Evolutionary conservation across 2,329 filamentous ascomycete species (phyloP).

Genomic region (Pleomassaria siparia): DNA sequence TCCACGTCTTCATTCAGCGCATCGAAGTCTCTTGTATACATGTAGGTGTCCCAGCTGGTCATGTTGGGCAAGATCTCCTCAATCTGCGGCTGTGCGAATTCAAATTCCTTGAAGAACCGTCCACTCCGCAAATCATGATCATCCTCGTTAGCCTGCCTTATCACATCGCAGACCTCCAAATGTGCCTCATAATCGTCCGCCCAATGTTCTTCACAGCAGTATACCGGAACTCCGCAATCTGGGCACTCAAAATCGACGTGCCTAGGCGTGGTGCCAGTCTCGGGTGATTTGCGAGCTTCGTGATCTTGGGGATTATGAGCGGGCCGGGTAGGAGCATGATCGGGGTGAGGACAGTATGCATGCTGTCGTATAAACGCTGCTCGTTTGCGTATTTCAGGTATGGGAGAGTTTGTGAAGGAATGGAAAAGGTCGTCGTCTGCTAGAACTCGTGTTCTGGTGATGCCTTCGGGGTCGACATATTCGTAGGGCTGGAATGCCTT

Average conservation of each 20-base stretch:
- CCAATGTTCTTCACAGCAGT: constrained; percentile 94
- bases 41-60: constrained; percentile 97
- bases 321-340: constrained; percentile 74
- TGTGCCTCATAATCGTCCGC: constrained; percentile 94
- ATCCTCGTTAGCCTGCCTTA: constrained; percentile 94
- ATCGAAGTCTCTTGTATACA: constrained; percentile 88
- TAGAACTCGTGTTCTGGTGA: constrained; percentile 51
- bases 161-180: constrained; percentile 85
- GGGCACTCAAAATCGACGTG: constrained; percentile 95
- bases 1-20: constrained; percentile 88
- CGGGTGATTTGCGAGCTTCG: constrained; percentile 60
- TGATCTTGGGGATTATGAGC: constrained; percentile 66
- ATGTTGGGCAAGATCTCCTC: constrained; percentile 94
- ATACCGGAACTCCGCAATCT: constrained; percentile 91
- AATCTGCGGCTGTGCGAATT: constrained; percentile 85
- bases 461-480: constrained; percentile 39
- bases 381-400: constrained; percentile 81
- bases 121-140: constrained; percentile 93
- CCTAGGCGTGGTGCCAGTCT: constrained; percentile 64
- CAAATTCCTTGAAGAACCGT: constrained; percentile 89
- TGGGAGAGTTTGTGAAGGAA: constrained; percentile 83
- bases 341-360: constrained; percentile 89
- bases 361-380: constrained; percentile 91
- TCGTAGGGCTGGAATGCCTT: constrained; percentile 38
- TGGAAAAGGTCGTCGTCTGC: constrained; percentile 86